Conservation (phyloP, 2,329 filamentous ascomycete species). For the Cryphonectria parasitica region DNA sequence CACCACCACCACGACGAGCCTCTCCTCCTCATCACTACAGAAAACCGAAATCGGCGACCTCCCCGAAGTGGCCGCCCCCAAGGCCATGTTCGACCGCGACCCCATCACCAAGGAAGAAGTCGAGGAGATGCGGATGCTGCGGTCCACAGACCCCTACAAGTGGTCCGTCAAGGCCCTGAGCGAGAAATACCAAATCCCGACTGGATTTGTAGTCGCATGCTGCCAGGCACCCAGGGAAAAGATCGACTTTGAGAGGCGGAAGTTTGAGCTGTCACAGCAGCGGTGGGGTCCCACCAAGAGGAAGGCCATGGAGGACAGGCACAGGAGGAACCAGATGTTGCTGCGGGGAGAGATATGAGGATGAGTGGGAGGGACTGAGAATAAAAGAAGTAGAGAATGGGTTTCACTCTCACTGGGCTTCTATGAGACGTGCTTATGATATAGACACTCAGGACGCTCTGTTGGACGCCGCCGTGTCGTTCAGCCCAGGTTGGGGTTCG, state of each 20-base stretch:
- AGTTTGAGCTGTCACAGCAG: slow-evolving; percentile 53
- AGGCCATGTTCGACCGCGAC: slow-evolving; percentile 36
- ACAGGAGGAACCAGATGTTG: slow-evolving; percentile 57
- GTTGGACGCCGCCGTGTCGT: background rate
- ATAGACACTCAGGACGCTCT: background rate
- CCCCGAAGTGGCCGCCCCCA: slow-evolving; percentile 27
- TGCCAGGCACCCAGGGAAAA: slow-evolving; percentile 54
- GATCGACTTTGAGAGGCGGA: slow-evolving; percentile 48
- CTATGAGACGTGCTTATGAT: background rate
- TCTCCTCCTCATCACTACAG: background rate
- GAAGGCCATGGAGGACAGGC: slow-evolving; percentile 59
- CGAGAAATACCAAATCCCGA: slow-evolving; percentile 58
- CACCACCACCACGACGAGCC: background rate
- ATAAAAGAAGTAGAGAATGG: background rate
- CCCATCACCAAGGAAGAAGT: slow-evolving; percentile 61
- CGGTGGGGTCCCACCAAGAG: slow-evolving; percentile 61
- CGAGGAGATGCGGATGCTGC: slow-evolving; percentile 61
- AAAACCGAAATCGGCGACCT: slow-evolving; percentile 15
- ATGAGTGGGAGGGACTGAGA: background rate
- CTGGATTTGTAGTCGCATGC: slow-evolving; percentile 62
- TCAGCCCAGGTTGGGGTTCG: background rate
- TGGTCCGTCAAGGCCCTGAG: slow-evolving; percentile 61
- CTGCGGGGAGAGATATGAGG: slow-evolving; percentile 55
- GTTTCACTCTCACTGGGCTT: background rate
- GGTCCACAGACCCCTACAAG: slow-evolving; percentile 53